Conservation (phyloP, 2,329 filamentous ascomycete genomes). For the Ceratocystis colombiana region DNA sequence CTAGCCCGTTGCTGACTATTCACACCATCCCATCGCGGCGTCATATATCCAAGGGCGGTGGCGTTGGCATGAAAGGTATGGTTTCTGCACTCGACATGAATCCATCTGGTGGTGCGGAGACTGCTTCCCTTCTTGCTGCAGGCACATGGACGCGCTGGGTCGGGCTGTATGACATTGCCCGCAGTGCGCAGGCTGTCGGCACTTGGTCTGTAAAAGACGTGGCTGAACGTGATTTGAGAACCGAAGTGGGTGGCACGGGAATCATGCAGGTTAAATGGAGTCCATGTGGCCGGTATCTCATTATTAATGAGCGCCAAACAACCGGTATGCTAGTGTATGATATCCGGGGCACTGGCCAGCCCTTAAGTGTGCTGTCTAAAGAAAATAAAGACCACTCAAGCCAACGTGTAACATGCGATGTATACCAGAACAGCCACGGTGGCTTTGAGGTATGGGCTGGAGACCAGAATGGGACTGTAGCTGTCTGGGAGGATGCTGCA, state of each 20-base stretch:
- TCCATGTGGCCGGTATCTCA: slow-evolving; percentile 51
- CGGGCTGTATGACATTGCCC: slow-evolving; percentile 51
- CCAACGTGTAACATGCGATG: slow-evolving; percentile 47
- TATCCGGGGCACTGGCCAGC: slow-evolving; percentile 47
- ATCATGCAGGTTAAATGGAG: slow-evolving; percentile 53
- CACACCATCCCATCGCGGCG: slow-evolving; percentile 52
- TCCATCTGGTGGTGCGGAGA: slow-evolving; percentile 31
- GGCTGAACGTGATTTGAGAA: slow-evolving; percentile 33
- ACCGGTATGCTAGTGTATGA: slow-evolving; percentile 51
- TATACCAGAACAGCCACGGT: slow-evolving; percentile 38
- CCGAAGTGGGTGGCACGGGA: slow-evolving; percentile 43
- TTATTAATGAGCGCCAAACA: slow-evolving; percentile 51
- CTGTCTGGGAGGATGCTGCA: slow-evolving; percentile 50
- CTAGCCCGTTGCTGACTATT: slow-evolving; percentile 44
- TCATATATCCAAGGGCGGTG: slow-evolving; percentile 49
- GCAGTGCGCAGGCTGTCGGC: slow-evolving; percentile 44
- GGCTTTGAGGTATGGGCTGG: slow-evolving; percentile 55
- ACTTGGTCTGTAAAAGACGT: slow-evolving; percentile 52
- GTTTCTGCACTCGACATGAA: slow-evolving; percentile 47
- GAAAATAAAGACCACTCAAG: slow-evolving; percentile 19
- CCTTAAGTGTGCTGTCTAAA: slow-evolving; percentile 39
- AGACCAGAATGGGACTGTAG: slow-evolving; percentile 43
- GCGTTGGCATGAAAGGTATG: slow-evolving; percentile 52
- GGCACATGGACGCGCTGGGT: slow-evolving; percentile 56
- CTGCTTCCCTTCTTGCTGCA: slow-evolving; percentile 42